Conservation (phyloP, 106 monocot species). For the Ottelia alismoides region DNA sequence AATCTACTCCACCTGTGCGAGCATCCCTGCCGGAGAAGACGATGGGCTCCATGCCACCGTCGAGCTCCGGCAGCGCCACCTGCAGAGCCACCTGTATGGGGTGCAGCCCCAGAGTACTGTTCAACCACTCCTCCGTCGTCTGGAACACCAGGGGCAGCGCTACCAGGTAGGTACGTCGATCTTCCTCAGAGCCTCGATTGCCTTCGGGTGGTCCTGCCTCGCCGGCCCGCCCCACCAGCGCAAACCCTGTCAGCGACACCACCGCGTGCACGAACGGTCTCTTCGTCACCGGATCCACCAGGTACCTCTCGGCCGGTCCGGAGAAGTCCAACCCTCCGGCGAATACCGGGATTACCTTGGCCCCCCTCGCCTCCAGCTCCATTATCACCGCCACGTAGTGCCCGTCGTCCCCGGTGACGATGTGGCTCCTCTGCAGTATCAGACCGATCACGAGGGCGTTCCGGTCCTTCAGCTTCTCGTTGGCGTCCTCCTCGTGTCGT, state of each 20-base stretch:
- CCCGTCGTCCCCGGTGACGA: conserved; percentile 60
- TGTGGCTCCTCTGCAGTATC: conserved; percentile 62
- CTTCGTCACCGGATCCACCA: conserved; percentile 46
- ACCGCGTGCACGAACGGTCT: conserved; percentile 56
- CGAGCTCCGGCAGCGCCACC: conserved; percentile 83
- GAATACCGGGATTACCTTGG: conserved; percentile 58
- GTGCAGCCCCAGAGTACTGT: conserved; percentile 59
- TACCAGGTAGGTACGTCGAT: conserved; percentile 78
- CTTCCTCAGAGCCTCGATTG: conserved; percentile 67
- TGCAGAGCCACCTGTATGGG: conserved; percentile 86
- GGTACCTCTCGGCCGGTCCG: conserved; percentile 34
- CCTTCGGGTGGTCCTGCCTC: conserved; percentile 75
- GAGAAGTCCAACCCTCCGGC: conserved; percentile 64
- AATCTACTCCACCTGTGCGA: no score
- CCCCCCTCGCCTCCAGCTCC: conserved; percentile 63
- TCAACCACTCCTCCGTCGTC: conserved; percentile 91
- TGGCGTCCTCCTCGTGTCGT: conserved; percentile 44
- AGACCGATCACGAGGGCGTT: conserved; percentile 41
- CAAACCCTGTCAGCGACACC: conserved; percentile 70
- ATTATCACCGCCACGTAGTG: conserved; percentile 71
- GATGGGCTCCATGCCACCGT: conserved; percentile 86
- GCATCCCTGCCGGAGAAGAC: conserved; percentile 73
- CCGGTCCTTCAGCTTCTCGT: conserved; percentile 27
- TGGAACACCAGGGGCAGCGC: conserved; percentile 80
- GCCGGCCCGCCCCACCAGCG: conserved; percentile 79